phyloP scores from a whole-genome alignment of 2,329 filamentous ascomycete species.

The Onygenales sp. region DNA sequence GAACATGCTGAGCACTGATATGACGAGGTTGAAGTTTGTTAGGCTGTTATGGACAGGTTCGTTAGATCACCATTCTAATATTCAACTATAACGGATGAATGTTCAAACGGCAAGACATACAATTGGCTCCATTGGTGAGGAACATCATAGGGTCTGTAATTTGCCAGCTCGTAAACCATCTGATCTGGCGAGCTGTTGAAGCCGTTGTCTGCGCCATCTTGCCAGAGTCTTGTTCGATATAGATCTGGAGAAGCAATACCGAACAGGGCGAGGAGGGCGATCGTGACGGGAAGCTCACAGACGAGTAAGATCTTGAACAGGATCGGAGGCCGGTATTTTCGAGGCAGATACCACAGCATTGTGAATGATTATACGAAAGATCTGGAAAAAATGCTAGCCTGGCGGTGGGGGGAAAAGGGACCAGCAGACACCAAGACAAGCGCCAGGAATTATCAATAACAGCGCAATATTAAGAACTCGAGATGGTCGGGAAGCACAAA shows the following conservation, averaged over 20 bases:
- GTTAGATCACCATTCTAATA: not conserved
- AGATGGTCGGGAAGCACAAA: not conserved
- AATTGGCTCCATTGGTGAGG: constrained; percentile 53
- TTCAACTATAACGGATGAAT: not conserved
- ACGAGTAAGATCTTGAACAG: constrained; percentile 44
- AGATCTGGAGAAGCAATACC: constrained; percentile 53
- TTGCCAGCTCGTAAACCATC: constrained; percentile 49
- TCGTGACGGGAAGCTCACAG: constrained; percentile 47
- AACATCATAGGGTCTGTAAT: constrained; percentile 44
- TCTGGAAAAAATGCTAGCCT: not conserved
- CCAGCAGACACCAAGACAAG: not conserved
- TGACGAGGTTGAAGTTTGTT: constrained; percentile 52
- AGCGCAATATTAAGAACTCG: not conserved
- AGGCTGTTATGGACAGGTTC: constrained; percentile 32
- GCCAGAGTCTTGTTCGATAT: constrained; percentile 53
- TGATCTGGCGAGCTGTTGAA: constrained; percentile 53
- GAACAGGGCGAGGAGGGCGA: constrained; percentile 49
- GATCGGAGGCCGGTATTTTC: constrained; percentile 45
- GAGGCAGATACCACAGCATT: constrained; percentile 32
- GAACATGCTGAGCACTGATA: constrained; percentile 52
- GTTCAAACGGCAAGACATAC: constrained; percentile 28
- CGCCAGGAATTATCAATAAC: not conserved
- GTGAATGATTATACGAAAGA: not conserved
- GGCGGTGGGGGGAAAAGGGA: not conserved
- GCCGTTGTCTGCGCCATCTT: constrained; percentile 50